Percentiles rank a stretch among this genome's conserved stretches.
Evolutionary conservation across 2,329 filamentous ascomycete genomes (phyloP).

Genomic region (Fusarium sp.): DNA sequence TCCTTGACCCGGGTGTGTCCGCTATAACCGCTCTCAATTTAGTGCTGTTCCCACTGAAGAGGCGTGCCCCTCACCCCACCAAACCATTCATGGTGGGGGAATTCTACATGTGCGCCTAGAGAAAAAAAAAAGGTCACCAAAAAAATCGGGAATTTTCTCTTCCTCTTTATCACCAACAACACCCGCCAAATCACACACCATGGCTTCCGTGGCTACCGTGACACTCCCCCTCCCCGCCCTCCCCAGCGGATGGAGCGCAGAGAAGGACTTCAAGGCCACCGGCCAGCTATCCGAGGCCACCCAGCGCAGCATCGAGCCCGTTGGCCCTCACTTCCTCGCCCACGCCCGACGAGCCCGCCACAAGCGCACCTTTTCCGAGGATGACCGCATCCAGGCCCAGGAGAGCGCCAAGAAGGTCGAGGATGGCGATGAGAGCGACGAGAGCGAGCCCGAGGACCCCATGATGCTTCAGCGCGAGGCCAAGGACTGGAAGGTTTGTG

Average conservation of each 20-base stretch:
- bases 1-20: neutral
- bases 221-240: slow-evolving; percentile 78
- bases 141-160: slow-evolving; percentile 34
- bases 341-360: slow-evolving; percentile 96
- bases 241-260: slow-evolving; percentile 82
- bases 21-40: slow-evolving; percentile 6
- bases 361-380: slow-evolving; percentile 98
- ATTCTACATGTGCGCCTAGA: slow-evolving; percentile 20
- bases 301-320: slow-evolving; percentile 92
- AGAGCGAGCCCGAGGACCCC: slow-evolving; percentile 93
- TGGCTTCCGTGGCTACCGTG: slow-evolving; percentile 74
- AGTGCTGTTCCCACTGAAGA: slow-evolving; percentile 11
- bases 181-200: slow-evolving; percentile 50
- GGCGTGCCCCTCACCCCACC: slow-evolving; percentile 38
- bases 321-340: slow-evolving; percentile 97
- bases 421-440: slow-evolving; percentile 88
- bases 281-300: slow-evolving; percentile 81
- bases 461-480: slow-evolving; percentile 92
- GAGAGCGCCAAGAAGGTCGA: slow-evolving; percentile 96
- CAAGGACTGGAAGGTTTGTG: slow-evolving; percentile 97
- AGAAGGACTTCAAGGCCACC: slow-evolving; percentile 92
- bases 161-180: slow-evolving; percentile 33
- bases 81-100: slow-evolving; percentile 40
- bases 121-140: slow-evolving; percentile 28
- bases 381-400: slow-evolving; percentile 96